Conservation (phyloP, 192 early-diverging fungal genomes). For the Neocallimastix lanati region DNA sequence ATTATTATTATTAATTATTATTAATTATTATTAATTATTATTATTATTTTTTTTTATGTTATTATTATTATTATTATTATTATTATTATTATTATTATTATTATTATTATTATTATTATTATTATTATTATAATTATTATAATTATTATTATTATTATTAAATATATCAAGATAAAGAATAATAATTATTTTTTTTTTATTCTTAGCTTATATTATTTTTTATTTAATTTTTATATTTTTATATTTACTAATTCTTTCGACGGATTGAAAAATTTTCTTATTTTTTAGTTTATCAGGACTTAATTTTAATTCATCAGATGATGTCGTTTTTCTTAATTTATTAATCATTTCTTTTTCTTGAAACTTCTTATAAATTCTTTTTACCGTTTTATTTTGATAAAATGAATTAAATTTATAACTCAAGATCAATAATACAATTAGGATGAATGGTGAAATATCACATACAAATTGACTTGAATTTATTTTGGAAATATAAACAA, state of each 20-base stretch:
- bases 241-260: background rate
- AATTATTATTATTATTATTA: background rate
- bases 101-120: background rate
- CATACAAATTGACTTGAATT: background rate
- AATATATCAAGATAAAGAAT: too few relatives aligned
- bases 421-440: background rate
- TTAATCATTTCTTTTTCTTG: background rate
- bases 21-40: too few relatives aligned
- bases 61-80: background rate
- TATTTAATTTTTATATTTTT: too few relatives aligned
- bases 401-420: background rate
- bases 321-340: background rate
- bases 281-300: background rate
- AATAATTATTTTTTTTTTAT: background rate
- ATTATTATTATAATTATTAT: background rate
- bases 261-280: background rate
- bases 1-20: background rate
- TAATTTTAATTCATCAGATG: background rate
- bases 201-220: background rate
- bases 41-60: too few relatives aligned
- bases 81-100: background rate
- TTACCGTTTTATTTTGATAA: background rate
- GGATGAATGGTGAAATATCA: background rate
- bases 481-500: background rate
- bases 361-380: background rate